Evolutionary conservation across 805 yeast species (phyloP).

Genomic region (Metschnikowia gelsemii): DNA sequence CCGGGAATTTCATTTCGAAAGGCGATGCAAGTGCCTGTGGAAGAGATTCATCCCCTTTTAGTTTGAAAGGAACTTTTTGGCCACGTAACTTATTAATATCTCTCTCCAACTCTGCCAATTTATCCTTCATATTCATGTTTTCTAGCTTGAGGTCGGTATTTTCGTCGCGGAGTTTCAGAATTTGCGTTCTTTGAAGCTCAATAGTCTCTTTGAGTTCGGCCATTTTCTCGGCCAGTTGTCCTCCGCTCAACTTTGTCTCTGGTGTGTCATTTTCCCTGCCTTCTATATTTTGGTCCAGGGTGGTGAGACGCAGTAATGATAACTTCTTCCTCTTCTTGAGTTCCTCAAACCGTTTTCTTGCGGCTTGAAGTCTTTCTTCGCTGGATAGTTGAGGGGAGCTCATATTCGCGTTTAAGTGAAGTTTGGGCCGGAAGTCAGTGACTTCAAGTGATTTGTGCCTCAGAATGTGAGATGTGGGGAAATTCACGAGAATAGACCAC

Average conservation of each 20-base stretch:
- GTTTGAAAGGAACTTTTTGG: neutral
- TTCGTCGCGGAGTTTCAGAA: slow-evolving; percentile 39
- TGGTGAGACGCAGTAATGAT: slow-evolving; percentile 1
- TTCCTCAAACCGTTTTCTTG: slow-evolving; percentile 70
- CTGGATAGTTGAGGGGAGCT: slow-evolving; percentile 29
- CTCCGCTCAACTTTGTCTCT: neutral
- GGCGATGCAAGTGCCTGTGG: slow-evolving; percentile 27
- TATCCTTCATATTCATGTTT: slow-evolving; percentile 39
- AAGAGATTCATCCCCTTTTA: slow-evolving; percentile 30
- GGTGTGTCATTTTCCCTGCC: neutral
- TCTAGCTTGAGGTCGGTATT: slow-evolving; percentile 42
- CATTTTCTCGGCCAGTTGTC: neutral
- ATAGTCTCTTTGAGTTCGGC: slow-evolving; percentile 27
- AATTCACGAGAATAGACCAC: too few relatives aligned
- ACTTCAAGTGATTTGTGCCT: neutral
- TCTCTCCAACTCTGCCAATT: slow-evolving; percentile 30
- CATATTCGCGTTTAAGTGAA: neutral
- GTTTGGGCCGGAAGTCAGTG: neutral
- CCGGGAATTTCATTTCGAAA: too few relatives aligned
- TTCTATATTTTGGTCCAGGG: neutral
- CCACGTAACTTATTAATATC: slow-evolving; percentile 11
- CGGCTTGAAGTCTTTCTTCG: slow-evolving; percentile 68
- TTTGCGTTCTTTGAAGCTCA: slow-evolving; percentile 34
- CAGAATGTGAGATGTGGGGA: neutral
- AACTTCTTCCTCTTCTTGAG: slow-evolving; percentile 48